phyloP scores from a whole-genome alignment of 352 stramenopile species.

The Globisporangium cederbergense region DNA sequence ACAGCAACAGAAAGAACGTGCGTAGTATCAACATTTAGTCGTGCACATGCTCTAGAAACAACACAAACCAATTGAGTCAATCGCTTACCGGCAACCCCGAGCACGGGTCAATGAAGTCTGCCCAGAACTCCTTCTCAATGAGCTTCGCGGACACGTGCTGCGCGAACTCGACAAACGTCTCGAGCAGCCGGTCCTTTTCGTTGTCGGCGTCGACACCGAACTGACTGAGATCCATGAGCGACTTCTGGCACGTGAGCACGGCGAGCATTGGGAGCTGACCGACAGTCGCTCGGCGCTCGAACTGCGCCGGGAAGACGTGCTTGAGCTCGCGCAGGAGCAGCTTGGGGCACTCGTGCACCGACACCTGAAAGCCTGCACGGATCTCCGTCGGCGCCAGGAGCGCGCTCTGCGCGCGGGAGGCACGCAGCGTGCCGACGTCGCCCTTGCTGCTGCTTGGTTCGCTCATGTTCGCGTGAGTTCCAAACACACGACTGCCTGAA shows the following conservation, averaged over 20 bases:
- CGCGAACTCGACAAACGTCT: conserved; percentile 93
- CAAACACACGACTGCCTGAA: too few species aligned
- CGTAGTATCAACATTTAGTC: background rate
- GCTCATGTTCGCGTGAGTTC: conserved; percentile 10
- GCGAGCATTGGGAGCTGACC: conserved; percentile 62
- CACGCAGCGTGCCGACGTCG: conserved; percentile 8
- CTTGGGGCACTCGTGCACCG: conserved; percentile 67
- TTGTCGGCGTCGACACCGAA: conserved; percentile 91
- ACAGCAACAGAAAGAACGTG: background rate
- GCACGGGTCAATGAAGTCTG: conserved; percentile 98
- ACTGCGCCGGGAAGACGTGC: conserved; percentile 72
- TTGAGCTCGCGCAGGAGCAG: conserved; percentile 75
- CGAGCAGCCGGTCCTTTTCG: conserved; percentile 96
- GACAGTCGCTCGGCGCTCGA: conserved; percentile 31
- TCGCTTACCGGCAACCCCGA: conserved; percentile 88
- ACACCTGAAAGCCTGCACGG: conserved; percentile 72
- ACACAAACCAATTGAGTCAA: background rate
- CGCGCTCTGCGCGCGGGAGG: conserved; percentile 28
- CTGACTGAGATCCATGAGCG: conserved; percentile 93
- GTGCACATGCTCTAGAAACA: background rate
- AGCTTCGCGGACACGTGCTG: conserved; percentile 82
- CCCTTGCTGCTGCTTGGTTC: conserved; percentile 7
- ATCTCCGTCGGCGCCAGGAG: conserved; percentile 56
- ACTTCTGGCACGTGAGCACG: conserved; percentile 93
- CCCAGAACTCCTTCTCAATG: conserved; percentile 85